Percentiles rank a stretch among this genome's conserved stretches.
Conservation (phyloP, 306 rosid genomes). For the Sechiopsis laciniata region DNA sequence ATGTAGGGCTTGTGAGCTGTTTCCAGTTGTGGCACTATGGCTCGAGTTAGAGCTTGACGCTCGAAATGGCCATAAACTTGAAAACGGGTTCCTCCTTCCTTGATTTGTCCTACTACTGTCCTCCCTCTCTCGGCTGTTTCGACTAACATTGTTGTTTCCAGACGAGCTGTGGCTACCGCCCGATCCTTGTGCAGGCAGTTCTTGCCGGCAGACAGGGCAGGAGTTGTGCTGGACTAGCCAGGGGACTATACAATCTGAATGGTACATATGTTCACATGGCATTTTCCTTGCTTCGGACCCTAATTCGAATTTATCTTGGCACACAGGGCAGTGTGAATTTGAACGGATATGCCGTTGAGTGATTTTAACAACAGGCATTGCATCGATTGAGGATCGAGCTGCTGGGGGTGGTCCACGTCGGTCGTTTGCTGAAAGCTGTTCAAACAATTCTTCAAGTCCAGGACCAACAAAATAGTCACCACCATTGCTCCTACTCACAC, state of each 20-base stretch:
- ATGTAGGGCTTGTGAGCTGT: conserved; percentile 16
- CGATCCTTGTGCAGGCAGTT: conserved; percentile 25
- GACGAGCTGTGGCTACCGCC: conserved; percentile 12
- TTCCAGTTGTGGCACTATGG: conserved; percentile 13
- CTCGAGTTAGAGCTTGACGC: conserved; percentile 17
- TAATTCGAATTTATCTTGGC: conserved; percentile 24
- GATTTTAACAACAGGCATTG: conserved; percentile 22
- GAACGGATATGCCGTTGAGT: conserved; percentile 9
- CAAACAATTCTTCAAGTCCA: conserved; percentile 23
- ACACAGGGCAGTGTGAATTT: conserved; percentile 22
- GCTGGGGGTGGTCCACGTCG: conserved; percentile 20
- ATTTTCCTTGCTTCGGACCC: conserved; percentile 17
- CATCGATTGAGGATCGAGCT: conserved; percentile 20
- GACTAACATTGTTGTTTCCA: background rate
- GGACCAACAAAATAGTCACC: conserved; percentile 24
- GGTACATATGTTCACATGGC: conserved; percentile 25
- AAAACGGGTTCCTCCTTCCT: conserved; percentile 24
- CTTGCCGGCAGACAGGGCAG: conserved; percentile 26
- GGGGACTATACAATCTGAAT: conserved; percentile 23
- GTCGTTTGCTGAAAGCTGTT: conserved; percentile 21
- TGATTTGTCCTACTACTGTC: background rate
- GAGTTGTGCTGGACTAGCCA: conserved; percentile 25
- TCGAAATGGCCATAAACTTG: conserved; percentile 25
- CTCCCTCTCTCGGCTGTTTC: conserved; percentile 15
- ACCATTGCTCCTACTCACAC: conserved; percentile 22